Conservation (phyloP, 2,329 filamentous ascomycete species). For the Calonectria honghensis region DNA sequence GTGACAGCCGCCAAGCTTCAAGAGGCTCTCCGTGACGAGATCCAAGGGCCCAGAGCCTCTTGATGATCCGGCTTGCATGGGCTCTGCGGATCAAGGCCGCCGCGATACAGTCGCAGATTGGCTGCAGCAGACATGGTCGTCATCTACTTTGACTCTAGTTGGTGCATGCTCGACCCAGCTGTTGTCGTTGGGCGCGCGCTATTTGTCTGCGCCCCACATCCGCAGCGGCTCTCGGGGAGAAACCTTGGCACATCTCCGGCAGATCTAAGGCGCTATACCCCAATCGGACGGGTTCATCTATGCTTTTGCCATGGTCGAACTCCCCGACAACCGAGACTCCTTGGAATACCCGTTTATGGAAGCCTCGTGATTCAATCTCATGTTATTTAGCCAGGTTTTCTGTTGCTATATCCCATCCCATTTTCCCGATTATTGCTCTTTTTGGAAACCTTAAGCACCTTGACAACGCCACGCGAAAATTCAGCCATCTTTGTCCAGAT, state of each 20-base stretch:
- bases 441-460: conserved; percentile 29
- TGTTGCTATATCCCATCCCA: background rate
- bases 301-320: background rate
- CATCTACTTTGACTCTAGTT: conserved; percentile 9
- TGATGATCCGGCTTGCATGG: background rate
- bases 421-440: background rate
- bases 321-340: conserved; percentile 24
- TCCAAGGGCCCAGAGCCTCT: background rate
- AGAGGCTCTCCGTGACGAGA: conserved; percentile 8
- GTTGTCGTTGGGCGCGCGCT: background rate
- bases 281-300: background rate
- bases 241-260: conserved; percentile 38
- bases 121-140: conserved; percentile 6
- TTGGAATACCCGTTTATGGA: conserved; percentile 5
- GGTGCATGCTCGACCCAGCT: background rate
- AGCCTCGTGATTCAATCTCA: conserved; percentile 20
- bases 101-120: background rate
- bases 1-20: background rate
- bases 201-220: conserved; percentile 21
- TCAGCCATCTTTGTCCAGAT: background rate
- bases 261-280: conserved; percentile 29
- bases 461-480: background rate
- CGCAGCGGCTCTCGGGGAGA: conserved; percentile 39
- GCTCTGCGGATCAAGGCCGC: background rate
- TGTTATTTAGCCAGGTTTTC: background rate